Evolutionary conservation across 192 early-diverging fungal species (phyloP).

Genomic region (Coemansia aciculifera): DNA sequence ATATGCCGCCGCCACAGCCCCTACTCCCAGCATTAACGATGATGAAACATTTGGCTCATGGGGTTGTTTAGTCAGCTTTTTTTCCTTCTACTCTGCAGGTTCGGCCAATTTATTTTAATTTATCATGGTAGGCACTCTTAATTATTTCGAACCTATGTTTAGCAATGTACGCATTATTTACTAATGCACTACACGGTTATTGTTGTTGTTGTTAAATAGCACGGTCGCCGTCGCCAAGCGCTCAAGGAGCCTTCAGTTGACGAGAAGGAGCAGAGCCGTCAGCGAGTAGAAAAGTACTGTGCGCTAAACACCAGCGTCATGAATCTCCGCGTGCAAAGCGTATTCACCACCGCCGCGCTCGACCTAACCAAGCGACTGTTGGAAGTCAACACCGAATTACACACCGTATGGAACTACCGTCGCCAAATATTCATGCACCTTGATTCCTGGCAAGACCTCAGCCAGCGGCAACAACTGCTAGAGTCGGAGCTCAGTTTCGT

Average conservation of each 20-base stretch:
- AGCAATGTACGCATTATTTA: no score
- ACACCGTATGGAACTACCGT: conserved; percentile 94
- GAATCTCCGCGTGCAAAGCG: conserved; percentile 17
- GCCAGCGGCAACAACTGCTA: conserved; percentile 15
- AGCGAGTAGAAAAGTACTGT: conserved; percentile 44
- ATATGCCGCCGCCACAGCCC: not conserved
- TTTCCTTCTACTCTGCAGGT: not conserved
- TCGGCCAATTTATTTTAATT: conserved; percentile 33
- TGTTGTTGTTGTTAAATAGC: conserved; percentile 25
- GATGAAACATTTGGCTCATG: not conserved
- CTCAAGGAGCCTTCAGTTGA: conserved; percentile 27
- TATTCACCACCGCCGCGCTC: conserved; percentile 57
- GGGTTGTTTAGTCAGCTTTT: not conserved
- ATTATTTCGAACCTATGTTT: not conserved
- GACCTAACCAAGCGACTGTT: conserved; percentile 70
- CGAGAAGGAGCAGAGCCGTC: conserved; percentile 32
- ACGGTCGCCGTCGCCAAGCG: conserved; percentile 39
- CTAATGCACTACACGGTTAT: no score
- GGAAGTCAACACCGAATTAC: conserved; percentile 84
- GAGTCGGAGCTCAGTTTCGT: conserved; percentile 74
- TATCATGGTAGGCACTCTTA: not conserved
- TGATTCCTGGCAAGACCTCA: conserved; percentile 16
- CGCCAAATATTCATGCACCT: conserved; percentile 62
- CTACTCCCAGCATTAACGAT: not conserved
- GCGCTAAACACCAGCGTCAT: conserved; percentile 36